Percentiles rank a stretch among this genome's conserved stretches.
phyloP scores from a whole-genome alignment of 1,284 basidiomycete genomes.

The Rhizoctonia solani region DNA sequence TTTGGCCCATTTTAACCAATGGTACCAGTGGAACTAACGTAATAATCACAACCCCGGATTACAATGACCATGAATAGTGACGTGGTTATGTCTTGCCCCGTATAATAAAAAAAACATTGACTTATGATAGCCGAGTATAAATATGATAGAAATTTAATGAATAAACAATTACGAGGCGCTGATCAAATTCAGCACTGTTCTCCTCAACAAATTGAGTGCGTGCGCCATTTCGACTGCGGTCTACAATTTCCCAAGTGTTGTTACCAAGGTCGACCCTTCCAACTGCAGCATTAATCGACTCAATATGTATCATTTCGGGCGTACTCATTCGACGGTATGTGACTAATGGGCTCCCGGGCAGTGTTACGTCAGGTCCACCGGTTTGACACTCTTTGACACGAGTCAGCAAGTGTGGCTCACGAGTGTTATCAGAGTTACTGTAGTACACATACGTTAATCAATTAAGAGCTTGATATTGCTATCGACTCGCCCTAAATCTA shows the following conservation, averaged over 20 bases:
- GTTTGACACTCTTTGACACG: conserved; percentile 4
- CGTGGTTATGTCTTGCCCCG: too few relatives aligned
- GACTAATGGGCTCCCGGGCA: conserved; percentile 1
- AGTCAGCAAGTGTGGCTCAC: background rate
- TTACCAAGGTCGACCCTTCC: conserved; percentile 2
- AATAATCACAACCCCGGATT: too few relatives aligned
- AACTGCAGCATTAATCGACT: background rate
- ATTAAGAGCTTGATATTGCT: background rate
- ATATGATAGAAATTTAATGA: too few relatives aligned
- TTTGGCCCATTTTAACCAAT: too few relatives aligned
- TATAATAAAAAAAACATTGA: too few relatives aligned
- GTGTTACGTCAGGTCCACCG: background rate
- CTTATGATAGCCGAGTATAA: too few relatives aligned
- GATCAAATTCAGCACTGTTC: background rate
- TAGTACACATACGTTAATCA: background rate
- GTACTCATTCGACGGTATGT: background rate
- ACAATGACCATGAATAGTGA: too few relatives aligned
- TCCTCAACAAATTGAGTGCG: conserved; percentile 4
- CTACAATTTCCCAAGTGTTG: conserved; percentile 15
- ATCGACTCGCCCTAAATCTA: background rate
- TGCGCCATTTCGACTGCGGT: background rate
- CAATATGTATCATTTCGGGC: background rate
- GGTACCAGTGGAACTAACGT: too few relatives aligned
- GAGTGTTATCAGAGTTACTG: background rate
- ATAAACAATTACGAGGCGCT: too few relatives aligned